Base-by-base conservation (phyloP, 495 filamentous ascomycete species). In the Clavariopsis aquatica region DNA sequence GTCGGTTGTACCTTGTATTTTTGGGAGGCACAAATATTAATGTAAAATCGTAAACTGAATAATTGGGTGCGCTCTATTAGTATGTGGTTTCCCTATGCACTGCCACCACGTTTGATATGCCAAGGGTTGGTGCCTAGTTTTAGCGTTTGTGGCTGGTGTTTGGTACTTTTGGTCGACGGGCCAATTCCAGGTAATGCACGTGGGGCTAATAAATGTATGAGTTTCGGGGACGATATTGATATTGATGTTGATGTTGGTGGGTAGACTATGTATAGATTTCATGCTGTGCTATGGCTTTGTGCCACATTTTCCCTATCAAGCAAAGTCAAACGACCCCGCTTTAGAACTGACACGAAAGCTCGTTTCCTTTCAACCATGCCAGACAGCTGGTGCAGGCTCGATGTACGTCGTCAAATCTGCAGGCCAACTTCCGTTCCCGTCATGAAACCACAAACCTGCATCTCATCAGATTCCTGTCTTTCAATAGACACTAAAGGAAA, bases 361-460 rank as follows among this genome's bases (percentile, higher is more conserved):
- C 23, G 26, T 9, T 9, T 20, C 26, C 8, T 51, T 24, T 28
- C 19, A 53, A 31, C 26, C 51, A 2, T 29, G 2, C 51, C 51
- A 53, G 17, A 53, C 26, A 4, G 23, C 23, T 31, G 51, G 51
- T 9, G 24, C 27, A 5, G 51, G 51, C 27, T 28, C 26, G 9
- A 53, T 7, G 34, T 53, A 53, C 26, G 19, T 47, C 17, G 45
- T 19, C 17, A 27, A 24, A 12, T 27, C 15, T 6, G 23, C 15
- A 9, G 17, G 23, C 19, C 26, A 20, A 15, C 19, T 52, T 24
- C 23, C 23, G 15, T 31, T 29, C 26, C 51, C 51, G 8, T 68
- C 54, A 46, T 46, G 55, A 29, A 57, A 57, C 55, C 55, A 57
- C 17, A 57, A 8, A 46, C 55, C 38, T 46, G 7, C 36, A 27